These are phyloP conservation scores for Rhodotorula paludigena DNA, from an alignment of 768 basidiomycete species.

Conservation along the genomic window DNA sequence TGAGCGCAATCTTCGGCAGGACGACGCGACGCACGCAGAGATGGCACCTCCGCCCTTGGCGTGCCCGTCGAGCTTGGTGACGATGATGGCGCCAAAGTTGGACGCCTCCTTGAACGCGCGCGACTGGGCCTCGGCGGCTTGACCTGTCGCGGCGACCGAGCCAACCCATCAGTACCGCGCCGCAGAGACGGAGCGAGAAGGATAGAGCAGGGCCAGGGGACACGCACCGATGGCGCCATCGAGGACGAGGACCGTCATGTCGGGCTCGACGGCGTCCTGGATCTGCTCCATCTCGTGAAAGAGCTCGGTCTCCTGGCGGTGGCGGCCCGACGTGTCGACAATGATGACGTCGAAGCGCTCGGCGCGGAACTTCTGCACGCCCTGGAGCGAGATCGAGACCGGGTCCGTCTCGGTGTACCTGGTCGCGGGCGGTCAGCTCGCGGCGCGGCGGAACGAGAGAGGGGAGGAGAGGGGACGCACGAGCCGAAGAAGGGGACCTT, in stretches of 20 bases:
- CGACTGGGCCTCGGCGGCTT: conserved; percentile 94
- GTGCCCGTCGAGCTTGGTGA: conserved; percentile 99
- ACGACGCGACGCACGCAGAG: conserved; percentile 69
- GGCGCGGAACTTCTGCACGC: conserved; percentile 95
- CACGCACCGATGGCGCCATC: conserved; percentile 89
- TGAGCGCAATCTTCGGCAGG: no score
- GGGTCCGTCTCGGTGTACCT: conserved; percentile 95
- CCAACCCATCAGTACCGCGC: conserved; percentile 52
- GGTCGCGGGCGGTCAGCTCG: background rate
- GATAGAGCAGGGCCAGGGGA: no score
- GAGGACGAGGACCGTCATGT: conserved; percentile 91
- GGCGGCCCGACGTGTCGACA: conserved; percentile 94
- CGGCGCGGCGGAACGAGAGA: background rate
- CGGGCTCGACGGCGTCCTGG: conserved; percentile 81
- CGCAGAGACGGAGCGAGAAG: background rate
- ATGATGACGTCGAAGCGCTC: conserved; percentile 98
- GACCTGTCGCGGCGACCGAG: conserved; percentile 96
- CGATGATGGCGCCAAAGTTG: conserved; percentile 96
- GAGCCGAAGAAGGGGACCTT: conserved; percentile 99
- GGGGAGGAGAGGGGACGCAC: conserved; percentile 2
- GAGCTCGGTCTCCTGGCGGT: conserved; percentile 92
- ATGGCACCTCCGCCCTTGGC: conserved; percentile 99
- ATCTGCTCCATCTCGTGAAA: conserved; percentile 99
- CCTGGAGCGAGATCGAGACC: conserved; percentile 86
- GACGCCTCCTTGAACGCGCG: conserved; percentile 96